phyloP scores from a whole-genome alignment of 1,284 basidiomycete species.

The Ceratobasidium sp. region DNA sequence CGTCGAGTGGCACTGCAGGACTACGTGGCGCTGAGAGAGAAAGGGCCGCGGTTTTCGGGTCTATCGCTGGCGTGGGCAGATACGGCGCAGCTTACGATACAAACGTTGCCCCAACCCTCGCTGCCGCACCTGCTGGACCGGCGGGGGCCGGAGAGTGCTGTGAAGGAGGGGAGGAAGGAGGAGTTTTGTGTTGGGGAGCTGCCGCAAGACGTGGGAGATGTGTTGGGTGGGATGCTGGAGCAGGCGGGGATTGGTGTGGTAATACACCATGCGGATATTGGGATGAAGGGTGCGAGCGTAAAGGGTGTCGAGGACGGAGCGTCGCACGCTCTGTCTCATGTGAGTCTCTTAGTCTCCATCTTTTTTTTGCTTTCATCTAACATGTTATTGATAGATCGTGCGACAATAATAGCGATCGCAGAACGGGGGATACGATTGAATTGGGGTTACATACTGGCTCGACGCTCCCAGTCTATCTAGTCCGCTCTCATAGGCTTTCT shows the following conservation, averaged over 20 bases:
- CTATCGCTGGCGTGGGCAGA: constrained; percentile 80
- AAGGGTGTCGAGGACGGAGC: constrained; percentile 86
- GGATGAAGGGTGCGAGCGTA: constrained; percentile 84
- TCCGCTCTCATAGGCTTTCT: constrained; percentile 60
- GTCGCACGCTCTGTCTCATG: constrained; percentile 82
- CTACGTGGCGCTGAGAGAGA: constrained; percentile 47
- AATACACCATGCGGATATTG: constrained; percentile 85
- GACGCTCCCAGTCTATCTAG: constrained; percentile 46
- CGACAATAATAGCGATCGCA: constrained; percentile 79
- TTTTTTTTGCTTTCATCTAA: constrained; percentile 12
- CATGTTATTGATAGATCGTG: constrained; percentile 68
- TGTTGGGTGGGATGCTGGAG: constrained; percentile 84
- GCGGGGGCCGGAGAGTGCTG: constrained; percentile 1
- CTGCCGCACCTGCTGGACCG: constrained; percentile 88
- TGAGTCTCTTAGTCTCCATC: constrained; percentile 58
- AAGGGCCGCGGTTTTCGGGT: constrained; percentile 10
- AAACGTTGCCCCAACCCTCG: constrained; percentile 87
- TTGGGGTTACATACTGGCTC: constrained; percentile 75
- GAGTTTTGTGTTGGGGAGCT: constrained; percentile 75
- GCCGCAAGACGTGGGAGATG: constrained; percentile 82
- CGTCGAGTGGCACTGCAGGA: constrained; percentile 5
- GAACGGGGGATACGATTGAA: constrained; percentile 82
- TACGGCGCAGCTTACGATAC: constrained; percentile 85
- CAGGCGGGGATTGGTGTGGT: constrained; percentile 87
- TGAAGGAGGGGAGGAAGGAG: constrained; percentile 20